A percentile compares a stretch with the other conserved stretches of the same genome.
phyloP scores from a whole-genome alignment of 1,139 yeast species.

The Hyphopichia pseudoburtonii region DNA sequence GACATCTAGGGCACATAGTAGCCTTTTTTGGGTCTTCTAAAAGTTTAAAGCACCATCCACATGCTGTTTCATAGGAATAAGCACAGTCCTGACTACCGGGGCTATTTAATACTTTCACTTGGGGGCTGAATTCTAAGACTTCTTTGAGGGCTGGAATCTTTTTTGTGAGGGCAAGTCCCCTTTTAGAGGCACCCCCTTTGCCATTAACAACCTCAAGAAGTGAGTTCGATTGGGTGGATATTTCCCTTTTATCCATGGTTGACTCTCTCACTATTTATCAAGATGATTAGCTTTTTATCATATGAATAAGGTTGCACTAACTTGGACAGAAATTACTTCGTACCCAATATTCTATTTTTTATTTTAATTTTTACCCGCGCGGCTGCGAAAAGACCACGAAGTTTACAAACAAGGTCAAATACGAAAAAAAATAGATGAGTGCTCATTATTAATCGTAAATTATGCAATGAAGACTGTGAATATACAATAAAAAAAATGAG shows the following conservation, averaged over 20 bases:
- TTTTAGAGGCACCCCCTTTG: neutral
- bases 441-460: too few relatives aligned
- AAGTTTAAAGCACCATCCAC: neutral
- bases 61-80: neutral
- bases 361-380: too few relatives aligned
- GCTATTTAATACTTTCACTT: neutral
- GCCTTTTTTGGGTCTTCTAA: neutral
- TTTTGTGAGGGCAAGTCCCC: neutral
- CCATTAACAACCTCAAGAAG: neutral
- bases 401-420: too few relatives aligned
- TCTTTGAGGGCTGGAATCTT: neutral
- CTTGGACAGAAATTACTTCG: too few relatives aligned
- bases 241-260: neutral
- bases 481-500: too few relatives aligned
- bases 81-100: neutral
- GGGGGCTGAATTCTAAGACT: neutral
- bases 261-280: neutral
- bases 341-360: too few relatives aligned
- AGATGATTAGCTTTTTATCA: too few relatives aligned
- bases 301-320: too few relatives aligned
- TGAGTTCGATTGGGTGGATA: neutral
- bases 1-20: constrained; percentile 10
- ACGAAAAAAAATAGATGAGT: too few relatives aligned
- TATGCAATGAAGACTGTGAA: too few relatives aligned
- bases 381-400: too few relatives aligned